Percentiles rank a stretch among this genome's conserved stretches.
Conservation (phyloP, 805 yeast species). For the Metschnikowia kofuensis region DNA sequence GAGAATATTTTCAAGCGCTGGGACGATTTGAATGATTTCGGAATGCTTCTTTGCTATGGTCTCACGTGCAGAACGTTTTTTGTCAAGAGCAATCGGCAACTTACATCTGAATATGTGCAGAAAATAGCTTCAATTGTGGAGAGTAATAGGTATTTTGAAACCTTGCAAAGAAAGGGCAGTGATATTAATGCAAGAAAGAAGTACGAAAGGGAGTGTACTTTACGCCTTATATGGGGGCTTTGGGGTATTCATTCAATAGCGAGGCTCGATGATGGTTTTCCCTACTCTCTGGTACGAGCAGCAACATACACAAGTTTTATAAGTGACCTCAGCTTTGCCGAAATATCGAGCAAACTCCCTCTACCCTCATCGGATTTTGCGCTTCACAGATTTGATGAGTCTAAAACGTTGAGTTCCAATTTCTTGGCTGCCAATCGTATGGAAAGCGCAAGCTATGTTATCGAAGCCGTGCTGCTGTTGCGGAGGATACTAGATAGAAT, state of each 20-base stretch:
- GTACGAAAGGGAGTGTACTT: constrained; percentile 22
- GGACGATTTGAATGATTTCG: constrained; percentile 28
- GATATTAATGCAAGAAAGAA: constrained; percentile 17
- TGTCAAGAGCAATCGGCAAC: constrained; percentile 10
- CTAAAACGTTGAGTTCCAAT: constrained; percentile 1
- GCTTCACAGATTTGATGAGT: constrained; percentile 4
- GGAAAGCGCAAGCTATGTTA: constrained; percentile 12
- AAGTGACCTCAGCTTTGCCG: constrained; percentile 10
- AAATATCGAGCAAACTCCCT: constrained; percentile 14
- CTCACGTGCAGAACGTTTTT: constrained; percentile 17
- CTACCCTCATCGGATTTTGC: constrained; percentile 19
- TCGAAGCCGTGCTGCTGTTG: constrained; percentile 13
- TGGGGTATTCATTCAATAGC: constrained; percentile 17
- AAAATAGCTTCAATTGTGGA: constrained; percentile 22
- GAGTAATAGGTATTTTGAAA: constrained; percentile 20
- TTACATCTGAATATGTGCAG: constrained; percentile 14
- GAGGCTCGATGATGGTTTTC: constrained; percentile 21
- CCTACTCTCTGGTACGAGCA: constrained; percentile 15
- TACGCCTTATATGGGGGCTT: constrained; percentile 26
- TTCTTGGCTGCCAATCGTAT: constrained; percentile 2
- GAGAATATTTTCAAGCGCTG: constrained; percentile 18
- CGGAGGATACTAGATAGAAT: constrained; percentile 14
- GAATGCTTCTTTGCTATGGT: constrained; percentile 23
- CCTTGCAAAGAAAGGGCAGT: constrained; percentile 2
- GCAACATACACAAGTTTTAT: constrained; percentile 3